Conservation (phyloP, 179 eudicot genomes). For the Sideroxylon spinosum region DNA sequence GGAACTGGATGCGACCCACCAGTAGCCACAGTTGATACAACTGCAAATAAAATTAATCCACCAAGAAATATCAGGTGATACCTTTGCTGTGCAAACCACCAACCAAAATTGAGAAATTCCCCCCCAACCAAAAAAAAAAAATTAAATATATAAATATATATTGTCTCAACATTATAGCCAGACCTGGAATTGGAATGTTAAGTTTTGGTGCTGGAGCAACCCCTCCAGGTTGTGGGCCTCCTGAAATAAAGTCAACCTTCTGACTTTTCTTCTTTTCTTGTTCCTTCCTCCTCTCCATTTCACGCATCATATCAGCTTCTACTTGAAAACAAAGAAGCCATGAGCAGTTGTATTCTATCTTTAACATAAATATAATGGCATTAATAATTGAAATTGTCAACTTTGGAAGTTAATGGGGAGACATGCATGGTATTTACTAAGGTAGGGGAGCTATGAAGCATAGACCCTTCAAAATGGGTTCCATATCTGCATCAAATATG, state of each 20-base stretch:
- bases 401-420: not conserved
- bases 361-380: conserved; percentile 4
- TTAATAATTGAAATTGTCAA: not conserved
- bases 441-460: not conserved
- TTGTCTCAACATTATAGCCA: no score
- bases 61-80: conserved; percentile 9
- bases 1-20: conserved; percentile 41
- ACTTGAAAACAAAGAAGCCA: conserved; percentile 19
- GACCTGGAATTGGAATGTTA: conserved; percentile 64
- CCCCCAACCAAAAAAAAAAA: not conserved
- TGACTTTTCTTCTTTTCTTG: conserved; percentile 82
- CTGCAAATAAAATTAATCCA: conserved; percentile 34
- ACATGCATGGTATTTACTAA: not conserved
- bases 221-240: conserved; percentile 56
- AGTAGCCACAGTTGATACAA: conserved; percentile 39
- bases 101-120: not conserved
- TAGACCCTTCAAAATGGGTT: no score
- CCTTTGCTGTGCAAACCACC: not conserved
- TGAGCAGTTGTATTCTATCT: not conserved
- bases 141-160: not conserved
- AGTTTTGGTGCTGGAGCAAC: conserved; percentile 50
- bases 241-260: conserved; percentile 72
- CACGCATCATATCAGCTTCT: conserved; percentile 94
- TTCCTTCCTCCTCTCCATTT: conserved; percentile 84
- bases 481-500: no score